Conservation (phyloP, 768 basidiomycete genomes). For the Daedaleopsis nitida region DNA sequence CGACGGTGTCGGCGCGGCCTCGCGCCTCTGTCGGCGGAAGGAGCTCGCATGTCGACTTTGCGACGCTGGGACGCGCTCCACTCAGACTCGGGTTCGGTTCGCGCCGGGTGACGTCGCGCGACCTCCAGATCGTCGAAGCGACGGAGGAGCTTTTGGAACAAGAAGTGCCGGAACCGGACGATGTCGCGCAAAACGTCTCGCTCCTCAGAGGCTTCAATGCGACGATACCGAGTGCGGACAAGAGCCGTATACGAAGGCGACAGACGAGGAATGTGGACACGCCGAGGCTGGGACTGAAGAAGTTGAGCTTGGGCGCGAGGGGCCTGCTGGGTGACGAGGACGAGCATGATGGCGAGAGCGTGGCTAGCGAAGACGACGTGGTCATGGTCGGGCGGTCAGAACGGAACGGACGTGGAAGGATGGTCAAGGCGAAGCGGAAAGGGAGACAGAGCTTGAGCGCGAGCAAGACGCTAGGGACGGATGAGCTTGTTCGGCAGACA, state of each 20-base stretch:
- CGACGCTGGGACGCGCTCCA: constrained; percentile 78
- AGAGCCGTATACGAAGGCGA: constrained; percentile 71
- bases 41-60: constrained; percentile 62
- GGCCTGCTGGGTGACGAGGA: constrained; percentile 61
- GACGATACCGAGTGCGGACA: constrained; percentile 88
- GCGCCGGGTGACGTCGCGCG: constrained; percentile 76
- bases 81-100: constrained; percentile 64
- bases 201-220: constrained; percentile 92
- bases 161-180: constrained; percentile 75
- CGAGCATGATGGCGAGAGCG: constrained; percentile 56
- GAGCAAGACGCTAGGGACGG: constrained; percentile 73
- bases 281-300: constrained; percentile 76
- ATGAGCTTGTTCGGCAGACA: constrained; percentile 82
- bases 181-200: constrained; percentile 72
- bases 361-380: constrained; percentile 77
- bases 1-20: constrained; percentile 62
- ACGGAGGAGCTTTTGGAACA: constrained; percentile 72
- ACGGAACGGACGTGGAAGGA: constrained; percentile 24
- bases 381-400: constrained; percentile 49
- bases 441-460: constrained; percentile 70
- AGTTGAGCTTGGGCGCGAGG: constrained; percentile 74
- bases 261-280: constrained; percentile 81
- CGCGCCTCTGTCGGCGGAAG: constrained; percentile 36
- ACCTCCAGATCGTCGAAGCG: constrained; percentile 82
- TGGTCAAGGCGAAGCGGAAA: constrained; percentile 45